Conservation (phyloP, 2,329 filamentous ascomycete species). For the Raffaelea arxii region DNA sequence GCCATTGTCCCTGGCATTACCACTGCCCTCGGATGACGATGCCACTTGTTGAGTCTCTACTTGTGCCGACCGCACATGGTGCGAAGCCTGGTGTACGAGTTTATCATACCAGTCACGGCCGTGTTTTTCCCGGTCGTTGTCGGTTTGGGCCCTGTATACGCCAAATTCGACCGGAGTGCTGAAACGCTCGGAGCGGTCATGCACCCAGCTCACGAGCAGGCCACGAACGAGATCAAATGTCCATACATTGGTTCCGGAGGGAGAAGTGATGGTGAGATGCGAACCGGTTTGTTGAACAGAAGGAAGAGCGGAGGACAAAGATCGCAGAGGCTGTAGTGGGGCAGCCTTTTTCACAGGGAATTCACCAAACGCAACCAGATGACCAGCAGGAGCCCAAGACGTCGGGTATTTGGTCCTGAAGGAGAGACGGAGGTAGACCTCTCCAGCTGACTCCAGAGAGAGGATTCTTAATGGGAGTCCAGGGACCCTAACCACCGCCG, state of each 20-base stretch:
- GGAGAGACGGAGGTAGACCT: no score
- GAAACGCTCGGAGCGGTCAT: background rate
- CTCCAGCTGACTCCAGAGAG: no score
- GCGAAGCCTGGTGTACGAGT: slow-evolving; percentile 29
- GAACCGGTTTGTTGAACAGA: no score
- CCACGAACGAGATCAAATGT: slow-evolving; percentile 36
- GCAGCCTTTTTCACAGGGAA: no score
- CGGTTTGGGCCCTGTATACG: background rate
- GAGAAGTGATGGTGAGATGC: slow-evolving; percentile 13
- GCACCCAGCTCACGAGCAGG: slow-evolving; percentile 30
- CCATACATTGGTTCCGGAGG: slow-evolving; percentile 16
- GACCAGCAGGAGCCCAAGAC: background rate
- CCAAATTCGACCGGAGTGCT: background rate
- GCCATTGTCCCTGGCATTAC: no score
- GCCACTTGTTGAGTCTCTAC: slow-evolving; percentile 55
- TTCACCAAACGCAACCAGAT: background rate
- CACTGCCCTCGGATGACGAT: no score
- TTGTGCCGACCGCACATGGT: slow-evolving; percentile 56
- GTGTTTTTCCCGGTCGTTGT: background rate
- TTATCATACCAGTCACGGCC: background rate
- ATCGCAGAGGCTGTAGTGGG: no score
- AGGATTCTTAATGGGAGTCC: background rate
- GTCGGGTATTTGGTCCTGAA: background rate
- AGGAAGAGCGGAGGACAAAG: slow-evolving; percentile 2
- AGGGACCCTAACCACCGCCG: background rate